Evolutionary conservation across 2,329 filamentous ascomycete genomes (phyloP).

Genomic region (Macrophomina pseudophaseolina): DNA sequence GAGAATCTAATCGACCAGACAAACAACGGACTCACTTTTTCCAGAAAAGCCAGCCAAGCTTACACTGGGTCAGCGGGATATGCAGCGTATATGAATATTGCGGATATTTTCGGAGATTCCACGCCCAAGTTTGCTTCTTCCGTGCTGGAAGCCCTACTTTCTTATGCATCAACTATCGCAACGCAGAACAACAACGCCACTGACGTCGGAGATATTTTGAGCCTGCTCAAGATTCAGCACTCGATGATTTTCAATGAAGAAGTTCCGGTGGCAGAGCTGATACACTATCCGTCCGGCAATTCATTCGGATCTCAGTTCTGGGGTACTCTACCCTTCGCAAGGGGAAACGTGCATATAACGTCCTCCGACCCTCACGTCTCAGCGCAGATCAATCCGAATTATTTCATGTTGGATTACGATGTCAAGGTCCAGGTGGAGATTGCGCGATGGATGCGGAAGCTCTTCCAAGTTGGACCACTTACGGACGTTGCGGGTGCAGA

Average conservation of each 20-base stretch:
- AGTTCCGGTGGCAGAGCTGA: slow-evolving; percentile 42
- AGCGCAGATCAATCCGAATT: slow-evolving; percentile 51
- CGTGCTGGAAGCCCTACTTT: slow-evolving; percentile 29
- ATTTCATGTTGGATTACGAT: slow-evolving; percentile 51
- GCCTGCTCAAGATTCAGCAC: slow-evolving; percentile 38
- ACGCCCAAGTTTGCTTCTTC: slow-evolving; percentile 31
- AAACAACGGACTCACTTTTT: slow-evolving; percentile 27
- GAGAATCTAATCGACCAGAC: slow-evolving; percentile 34
- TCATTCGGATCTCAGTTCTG: slow-evolving; percentile 9
- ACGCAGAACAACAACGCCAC: slow-evolving; percentile 24
- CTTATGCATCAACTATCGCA: slow-evolving; percentile 30
- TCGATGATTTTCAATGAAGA: slow-evolving; percentile 46
- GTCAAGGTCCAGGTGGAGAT: slow-evolving; percentile 43
- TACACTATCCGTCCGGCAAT: not conserved
- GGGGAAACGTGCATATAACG: slow-evolving; percentile 48
- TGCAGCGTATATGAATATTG: slow-evolving; percentile 33
- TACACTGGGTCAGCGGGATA: slow-evolving; percentile 34
- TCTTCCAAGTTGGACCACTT: slow-evolving; percentile 39
- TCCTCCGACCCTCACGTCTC: slow-evolving; percentile 42
- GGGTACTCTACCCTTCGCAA: slow-evolving; percentile 28
- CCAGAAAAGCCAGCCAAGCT: slow-evolving; percentile 27
- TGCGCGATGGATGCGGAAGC: slow-evolving; percentile 41
- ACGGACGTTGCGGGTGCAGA: slow-evolving; percentile 34
- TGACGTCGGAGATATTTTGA: not conserved
- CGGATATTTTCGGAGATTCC: slow-evolving; percentile 34